Base-by-base conservation (phyloP, 164 flowering plant species). In the Magnolia officinalis region DNA sequence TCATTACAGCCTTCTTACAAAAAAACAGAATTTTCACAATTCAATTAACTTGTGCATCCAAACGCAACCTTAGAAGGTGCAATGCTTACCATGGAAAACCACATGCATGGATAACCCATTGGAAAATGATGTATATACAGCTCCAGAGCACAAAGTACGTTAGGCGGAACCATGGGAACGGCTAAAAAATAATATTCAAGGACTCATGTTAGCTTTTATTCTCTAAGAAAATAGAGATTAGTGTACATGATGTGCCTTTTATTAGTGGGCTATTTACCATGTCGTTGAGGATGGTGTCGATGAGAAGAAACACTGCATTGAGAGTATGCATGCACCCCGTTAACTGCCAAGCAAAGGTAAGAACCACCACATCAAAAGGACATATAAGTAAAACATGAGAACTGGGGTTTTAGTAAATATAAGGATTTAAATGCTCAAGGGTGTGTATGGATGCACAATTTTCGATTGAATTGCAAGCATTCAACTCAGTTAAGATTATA, bases 61-160 rank as follows among this genome's bases (percentile, higher is more conserved):
- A 50, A 21, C 0, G 67, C 37, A 18, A 13, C 7, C 37, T 10
- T 14, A 29, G 66, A 19, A 70, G 70, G 2, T 26, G 26, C 59
- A 50, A 50, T 66, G 63, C 82, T 81, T 82, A 91, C 96, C 88
- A 85, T 78, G 87, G 21, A 78, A 84, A 83, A 8, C 91, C 89
- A 63, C 89, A 88, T 37, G 92, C 91, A 72, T 92, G 96, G 69
- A 90, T 75, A 67, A 88, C 70, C 96, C 93, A 92, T 64, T 89
- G 94, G 78, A 89, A 92, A 21, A 83, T 68, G 49, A 88, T 76
- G 78, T 90, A 92, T 59, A 71, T 1, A 70, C 85, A 79, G 83
- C 93, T 90, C 92, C 91, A 90, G 23, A 88, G 81, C 78, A 89
- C 81, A 73, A 91, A 89, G 78, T 91, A 90, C 9, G 87, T 82